Conservation (phyloP, 306 rosid species). For the Vigna reflexopilosa region DNA sequence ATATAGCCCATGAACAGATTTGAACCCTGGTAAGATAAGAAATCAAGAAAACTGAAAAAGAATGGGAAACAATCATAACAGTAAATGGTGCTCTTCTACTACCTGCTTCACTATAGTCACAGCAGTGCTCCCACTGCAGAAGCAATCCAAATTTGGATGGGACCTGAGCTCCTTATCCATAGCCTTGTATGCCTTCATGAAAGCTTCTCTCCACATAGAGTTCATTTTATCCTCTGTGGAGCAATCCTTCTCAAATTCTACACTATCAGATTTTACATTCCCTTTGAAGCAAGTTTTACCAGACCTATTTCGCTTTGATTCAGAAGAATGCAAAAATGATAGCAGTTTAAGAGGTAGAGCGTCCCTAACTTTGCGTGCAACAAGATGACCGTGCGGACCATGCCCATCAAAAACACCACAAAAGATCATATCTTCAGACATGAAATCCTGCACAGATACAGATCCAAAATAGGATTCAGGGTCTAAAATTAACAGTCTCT, state of each 20-base stretch:
- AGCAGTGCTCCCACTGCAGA: slow-evolving; percentile 99
- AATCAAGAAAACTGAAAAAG: slow-evolving; percentile 41
- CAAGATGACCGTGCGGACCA: slow-evolving; percentile 97
- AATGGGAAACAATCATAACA: slow-evolving; percentile 33
- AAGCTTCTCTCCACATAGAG: slow-evolving; percentile 86
- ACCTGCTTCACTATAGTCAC: slow-evolving; percentile 96
- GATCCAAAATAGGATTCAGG: slow-evolving; percentile 36
- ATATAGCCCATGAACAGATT: slow-evolving; percentile 91
- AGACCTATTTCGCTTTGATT: slow-evolving; percentile 68
- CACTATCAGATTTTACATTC: slow-evolving; percentile 58
- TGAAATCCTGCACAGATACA: slow-evolving; percentile 74
- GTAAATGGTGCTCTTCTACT: slow-evolving; percentile 20
- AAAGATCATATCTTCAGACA: slow-evolving; percentile 81
- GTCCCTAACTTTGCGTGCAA: slow-evolving; percentile 96
- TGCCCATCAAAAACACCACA: slow-evolving; percentile 98
- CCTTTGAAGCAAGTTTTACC: slow-evolving; percentile 71
- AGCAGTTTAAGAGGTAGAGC: slow-evolving; percentile 80
- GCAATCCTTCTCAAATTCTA: slow-evolving; percentile 67
- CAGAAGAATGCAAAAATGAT: slow-evolving; percentile 76
- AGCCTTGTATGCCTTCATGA: slow-evolving; percentile 87
- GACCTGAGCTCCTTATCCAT: slow-evolving; percentile 98
- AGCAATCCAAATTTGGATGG: slow-evolving; percentile 93
- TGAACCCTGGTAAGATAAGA: slow-evolving; percentile 67
- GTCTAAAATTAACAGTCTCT: slow-evolving; percentile 28
- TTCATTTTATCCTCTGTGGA: slow-evolving; percentile 65